These are phyloP conservation scores for Rhodotorula sp. DNA, from an alignment of 1,284 basidiomycete genomes.

Conservation along the genomic window DNA sequence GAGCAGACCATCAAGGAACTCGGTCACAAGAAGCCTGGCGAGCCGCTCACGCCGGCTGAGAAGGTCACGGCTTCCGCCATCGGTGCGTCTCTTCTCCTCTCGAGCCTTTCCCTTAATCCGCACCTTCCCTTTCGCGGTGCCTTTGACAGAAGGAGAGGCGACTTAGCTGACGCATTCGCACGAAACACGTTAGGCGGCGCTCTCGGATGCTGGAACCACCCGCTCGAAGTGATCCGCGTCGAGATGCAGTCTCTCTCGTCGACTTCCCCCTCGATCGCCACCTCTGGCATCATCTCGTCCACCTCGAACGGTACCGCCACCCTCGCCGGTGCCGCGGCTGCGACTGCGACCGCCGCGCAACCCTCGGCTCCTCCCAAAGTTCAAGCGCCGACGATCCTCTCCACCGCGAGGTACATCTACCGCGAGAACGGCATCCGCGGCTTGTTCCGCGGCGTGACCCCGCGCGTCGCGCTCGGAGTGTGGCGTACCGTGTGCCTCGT, in stretches of 20 bases:
- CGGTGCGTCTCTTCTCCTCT: slow-evolving; percentile 48
- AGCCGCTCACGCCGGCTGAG: slow-evolving; percentile 72
- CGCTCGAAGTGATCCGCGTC: slow-evolving; percentile 84
- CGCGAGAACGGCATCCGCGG: slow-evolving; percentile 85
- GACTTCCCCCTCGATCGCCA: background rate
- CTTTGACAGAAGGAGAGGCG: no score
- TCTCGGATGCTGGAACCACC: slow-evolving; percentile 97
- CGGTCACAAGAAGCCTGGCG: slow-evolving; percentile 67
- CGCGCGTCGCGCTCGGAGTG: slow-evolving; percentile 88
- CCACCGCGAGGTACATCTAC: slow-evolving; percentile 84
- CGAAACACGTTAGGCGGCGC: slow-evolving; percentile 62
- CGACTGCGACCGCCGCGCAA: slow-evolving; percentile 62
- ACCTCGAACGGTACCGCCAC: background rate
- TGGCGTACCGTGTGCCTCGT: slow-evolving; percentile 65
- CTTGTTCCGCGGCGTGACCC: slow-evolving; percentile 94
- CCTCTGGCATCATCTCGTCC: background rate
- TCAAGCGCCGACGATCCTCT: slow-evolving; percentile 79
- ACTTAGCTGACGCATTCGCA: no score
- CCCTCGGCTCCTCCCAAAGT: slow-evolving; percentile 52
- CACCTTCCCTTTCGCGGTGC: no score
- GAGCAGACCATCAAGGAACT: slow-evolving; percentile 75
- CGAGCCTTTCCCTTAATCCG: no score
- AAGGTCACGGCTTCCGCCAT: slow-evolving; percentile 88
- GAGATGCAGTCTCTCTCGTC: slow-evolving; percentile 99
- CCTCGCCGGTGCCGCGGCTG: background rate